Evolutionary conservation across 169 alveolate genomes (phyloP).

Genomic region (Cryptosporidium parvum): DNA sequence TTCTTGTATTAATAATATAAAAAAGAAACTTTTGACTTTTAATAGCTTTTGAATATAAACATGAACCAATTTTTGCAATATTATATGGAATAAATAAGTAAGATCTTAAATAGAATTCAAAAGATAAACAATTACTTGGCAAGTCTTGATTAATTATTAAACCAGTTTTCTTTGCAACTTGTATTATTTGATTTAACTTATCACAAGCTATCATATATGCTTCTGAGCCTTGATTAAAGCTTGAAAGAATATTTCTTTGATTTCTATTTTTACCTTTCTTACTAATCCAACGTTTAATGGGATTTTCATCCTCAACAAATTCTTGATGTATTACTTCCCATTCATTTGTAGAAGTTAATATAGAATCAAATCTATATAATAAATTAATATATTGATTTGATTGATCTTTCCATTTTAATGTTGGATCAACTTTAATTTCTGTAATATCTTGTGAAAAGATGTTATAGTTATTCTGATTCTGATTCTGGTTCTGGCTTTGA

Average conservation of each 20-base stretch:
- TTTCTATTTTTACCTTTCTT: conserved; percentile 18
- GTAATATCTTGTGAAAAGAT: neutral
- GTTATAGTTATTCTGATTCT: neutral
- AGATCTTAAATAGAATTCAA: conserved; percentile 38
- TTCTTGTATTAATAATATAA: neutral
- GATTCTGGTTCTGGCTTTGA: neutral
- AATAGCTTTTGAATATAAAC: conserved; percentile 18
- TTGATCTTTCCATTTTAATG: conserved; percentile 42
- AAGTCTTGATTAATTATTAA: neutral
- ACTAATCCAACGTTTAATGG: conserved; percentile 60
- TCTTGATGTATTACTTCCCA: conserved; percentile 22
- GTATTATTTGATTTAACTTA: neutral
- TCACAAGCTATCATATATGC: conserved; percentile 42
- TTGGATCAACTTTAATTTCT: neutral
- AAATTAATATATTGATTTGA: conserved; percentile 3
- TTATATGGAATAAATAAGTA: conserved; percentile 40
- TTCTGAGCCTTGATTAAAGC: conserved; percentile 65
- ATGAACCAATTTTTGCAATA: conserved; percentile 26
- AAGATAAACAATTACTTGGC: conserved; percentile 6
- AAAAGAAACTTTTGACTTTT: neutral
- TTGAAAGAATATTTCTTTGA: conserved; percentile 13
- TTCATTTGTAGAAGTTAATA: neutral
- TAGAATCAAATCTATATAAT: neutral
- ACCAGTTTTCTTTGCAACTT: conserved; percentile 14
- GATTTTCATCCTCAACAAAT: conserved; percentile 42